These are phyloP conservation scores for Trichoderma aggressivum DNA, from an alignment of 2,329 filamentous ascomycete genomes.

Conservation along the genomic window DNA sequence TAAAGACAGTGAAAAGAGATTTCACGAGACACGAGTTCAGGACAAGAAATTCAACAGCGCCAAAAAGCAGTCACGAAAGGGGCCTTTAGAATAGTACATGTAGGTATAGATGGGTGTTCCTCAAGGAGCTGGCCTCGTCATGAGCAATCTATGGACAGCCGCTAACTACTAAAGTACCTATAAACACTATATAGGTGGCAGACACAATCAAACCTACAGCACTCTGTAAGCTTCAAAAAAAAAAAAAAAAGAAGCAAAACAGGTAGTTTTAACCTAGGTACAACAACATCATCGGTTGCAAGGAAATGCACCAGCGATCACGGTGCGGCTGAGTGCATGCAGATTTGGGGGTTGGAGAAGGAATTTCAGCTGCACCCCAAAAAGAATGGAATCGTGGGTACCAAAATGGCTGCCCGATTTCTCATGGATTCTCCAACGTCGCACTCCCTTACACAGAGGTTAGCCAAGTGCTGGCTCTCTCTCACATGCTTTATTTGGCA, in stretches of 20 bases:
- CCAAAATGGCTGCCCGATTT: background rate
- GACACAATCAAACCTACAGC: background rate
- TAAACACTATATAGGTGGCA: background rate
- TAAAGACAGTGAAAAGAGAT: conserved; percentile 42
- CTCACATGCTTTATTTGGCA: background rate
- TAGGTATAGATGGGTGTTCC: background rate
- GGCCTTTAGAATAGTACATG: conserved; percentile 25
- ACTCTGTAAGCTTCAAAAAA: background rate
- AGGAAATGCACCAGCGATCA: background rate
- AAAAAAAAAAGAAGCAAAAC: too few species aligned
- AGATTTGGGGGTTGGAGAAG: background rate
- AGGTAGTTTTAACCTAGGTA: background rate
- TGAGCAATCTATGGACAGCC: background rate
- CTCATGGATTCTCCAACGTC: background rate
- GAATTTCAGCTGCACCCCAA: background rate
- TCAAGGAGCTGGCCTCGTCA: background rate
- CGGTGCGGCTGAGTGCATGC: background rate
- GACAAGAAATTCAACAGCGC: conserved; percentile 48
- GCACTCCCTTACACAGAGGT: background rate
- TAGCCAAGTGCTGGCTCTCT: background rate
- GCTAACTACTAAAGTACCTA: background rate
- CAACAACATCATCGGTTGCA: background rate
- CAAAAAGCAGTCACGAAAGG: conserved; percentile 49
- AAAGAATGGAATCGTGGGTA: background rate
- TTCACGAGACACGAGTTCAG: conserved; percentile 43